A percentile compares a stretch with the other conserved stretches of the same genome.
Evolutionary conservation across 495 filamentous ascomycete species (phyloP).

Genomic region (Hypoxylon crocopeplum): DNA sequence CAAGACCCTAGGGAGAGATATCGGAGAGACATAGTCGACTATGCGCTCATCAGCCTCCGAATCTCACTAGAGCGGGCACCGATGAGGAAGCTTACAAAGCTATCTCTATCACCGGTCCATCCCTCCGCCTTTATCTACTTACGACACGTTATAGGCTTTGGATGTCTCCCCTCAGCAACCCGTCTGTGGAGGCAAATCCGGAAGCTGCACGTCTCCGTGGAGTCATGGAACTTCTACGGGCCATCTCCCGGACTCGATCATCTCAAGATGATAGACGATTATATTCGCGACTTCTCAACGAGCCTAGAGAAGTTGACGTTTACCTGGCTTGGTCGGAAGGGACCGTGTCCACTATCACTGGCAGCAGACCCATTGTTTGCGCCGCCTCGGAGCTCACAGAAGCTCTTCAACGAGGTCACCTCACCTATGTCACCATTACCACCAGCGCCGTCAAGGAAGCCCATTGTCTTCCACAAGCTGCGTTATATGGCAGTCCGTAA

Average conservation of each 20-base stretch:
- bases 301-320: constrained; percentile 69
- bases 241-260: constrained; percentile 66
- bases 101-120: constrained; percentile 72
- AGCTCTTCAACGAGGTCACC: constrained; percentile 62
- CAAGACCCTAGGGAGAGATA: constrained; percentile 70
- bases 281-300: constrained; percentile 68
- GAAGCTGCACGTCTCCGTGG: constrained; percentile 71
- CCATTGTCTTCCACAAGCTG: constrained; percentile 64
- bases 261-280: constrained; percentile 76
- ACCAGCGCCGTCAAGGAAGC: constrained; percentile 50
- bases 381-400: constrained; percentile 56
- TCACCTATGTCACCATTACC: constrained; percentile 59
- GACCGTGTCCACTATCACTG: constrained; percentile 70
- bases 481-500: constrained; percentile 71
- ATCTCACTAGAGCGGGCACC: constrained; percentile 75
- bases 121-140: constrained; percentile 73
- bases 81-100: constrained; percentile 62
- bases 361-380: constrained; percentile 66
- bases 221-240: constrained; percentile 64
- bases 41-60: constrained; percentile 79
- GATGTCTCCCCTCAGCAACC: constrained; percentile 65
- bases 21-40: constrained; percentile 77
- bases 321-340: constrained; percentile 71
- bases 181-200: constrained; percentile 75
- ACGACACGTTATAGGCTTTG: constrained; percentile 69